Evolutionary conservation across 805 yeast species (phyloP), one percentile per base, ranked within the genome.

Genomic region (Teunomyces pallodes): DNA sequence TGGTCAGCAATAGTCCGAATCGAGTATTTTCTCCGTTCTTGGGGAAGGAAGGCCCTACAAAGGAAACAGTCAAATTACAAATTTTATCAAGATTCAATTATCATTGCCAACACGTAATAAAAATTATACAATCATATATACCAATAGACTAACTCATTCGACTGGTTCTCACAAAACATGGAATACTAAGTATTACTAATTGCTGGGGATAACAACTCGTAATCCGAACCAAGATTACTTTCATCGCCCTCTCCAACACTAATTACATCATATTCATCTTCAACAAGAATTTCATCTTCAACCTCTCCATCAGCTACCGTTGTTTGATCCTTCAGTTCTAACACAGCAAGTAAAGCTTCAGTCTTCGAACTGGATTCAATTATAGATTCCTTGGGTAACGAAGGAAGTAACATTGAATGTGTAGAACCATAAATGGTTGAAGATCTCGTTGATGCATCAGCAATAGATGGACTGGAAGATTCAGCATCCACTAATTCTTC

Each of bases 211-310:
- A 72, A 62, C 24, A 72, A 52, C 48, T 72, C 76, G 47, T 54
- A 72, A 51, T 72, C 77, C 3, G 75, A 70, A 24, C 57, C 61
- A 12, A 44, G 36, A 14, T 49, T 57, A 31, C 50, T 57, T 13
- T 60, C 67, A 16, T 64, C 70, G n/a, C 58, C 64, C 13, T 64
- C 70, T 14, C 57, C 64, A 36, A 58, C 59, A 47, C 70, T 65
- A 33, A 70, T 63, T 40, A 69, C 58, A 46, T 69, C 74, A 40
- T 64, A 67, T 43, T 65, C 72, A 13, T 67, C 72, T 5, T 54
- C 39, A 12, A 13, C 32, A 9, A 28, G 14, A 10, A 9, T 50
- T 2, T 39, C 49, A 14, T 36, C 49, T 14, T 50, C 39, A 24
- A 1, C 24, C 6, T 17, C 36, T 3, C 12, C 12, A 2, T 32